Evolutionary conservation across 208 protist genomes (phyloP), one percentile per base, ranked within the genome.

Genomic region (Eutreptiella sp.): DNA sequence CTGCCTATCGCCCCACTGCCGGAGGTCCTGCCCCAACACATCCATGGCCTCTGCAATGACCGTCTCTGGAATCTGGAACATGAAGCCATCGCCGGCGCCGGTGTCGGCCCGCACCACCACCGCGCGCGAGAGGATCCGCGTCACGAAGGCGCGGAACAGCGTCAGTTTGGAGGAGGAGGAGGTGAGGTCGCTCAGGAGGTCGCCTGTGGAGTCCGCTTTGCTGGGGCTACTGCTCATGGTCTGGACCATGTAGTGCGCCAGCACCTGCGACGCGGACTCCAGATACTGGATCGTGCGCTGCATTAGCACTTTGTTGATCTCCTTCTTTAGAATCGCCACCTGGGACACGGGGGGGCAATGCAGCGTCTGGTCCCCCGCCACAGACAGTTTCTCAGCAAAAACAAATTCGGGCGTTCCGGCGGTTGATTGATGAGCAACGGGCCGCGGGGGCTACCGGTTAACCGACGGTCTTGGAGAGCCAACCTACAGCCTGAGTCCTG

Each of bases 221-320:
- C 16, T 9, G 31, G 14, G 31, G 9, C 11, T 16, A 7, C 9
- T n/a, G n/a, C 14, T 7, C 50, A 32, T 28, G 11, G 45, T 19
- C 31, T 41, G 36, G n/a, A 57, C 36, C n/a, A 57, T 19, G 31
- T 11, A n/a, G 50, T 11, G 31, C 31, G 33, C 39, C n/a, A 57
- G n/a, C n/a, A 11, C 9, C 39, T 57, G 31, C n/a, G 9, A n/a
- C 7, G 23, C 28, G 7, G 9, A 11, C 50, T 57, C 39, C 11
- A 57, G 9, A 9, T 57, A 21, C 16, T 21, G 14, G 36, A 32
- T 46, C 21, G 36, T 47, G 27, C 7, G 26, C 16, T 5, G 36
- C 11, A 64, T 11, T 9, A 62, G 28, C 23, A 45, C 4, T 31
- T 62, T 61, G 53, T 64, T 64, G 16, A 64, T 26, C 34, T 64